These are phyloP conservation scores for Fraxinus paxiana DNA, from an alignment of 305 asterid species.

Conservation along the genomic window DNA sequence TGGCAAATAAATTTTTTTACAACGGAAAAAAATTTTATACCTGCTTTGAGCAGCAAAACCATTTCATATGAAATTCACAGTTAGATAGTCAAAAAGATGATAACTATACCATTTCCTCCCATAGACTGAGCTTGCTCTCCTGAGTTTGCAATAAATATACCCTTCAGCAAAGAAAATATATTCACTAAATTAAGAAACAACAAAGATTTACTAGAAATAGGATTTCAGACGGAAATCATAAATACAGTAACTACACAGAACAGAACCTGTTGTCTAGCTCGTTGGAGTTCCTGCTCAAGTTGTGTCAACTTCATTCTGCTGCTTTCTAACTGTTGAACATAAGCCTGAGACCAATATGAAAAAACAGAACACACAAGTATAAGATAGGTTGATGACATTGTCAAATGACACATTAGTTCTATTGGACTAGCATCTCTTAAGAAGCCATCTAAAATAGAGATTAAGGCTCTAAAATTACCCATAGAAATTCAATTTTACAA, in stretches of 20 bases:
- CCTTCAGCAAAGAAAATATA: conserved; percentile 48
- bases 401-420: conserved; percentile 7
- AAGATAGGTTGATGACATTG: not conserved
- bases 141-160: conserved; percentile 88
- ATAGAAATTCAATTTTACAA: not conserved
- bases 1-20: not conserved
- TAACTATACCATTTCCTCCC: conserved; percentile 49
- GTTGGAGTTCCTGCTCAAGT: conserved; percentile 92
- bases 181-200: conserved; percentile 23
- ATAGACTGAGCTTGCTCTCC: conserved; percentile 76
- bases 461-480: not conserved
- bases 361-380: conserved; percentile 1
- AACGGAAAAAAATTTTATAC: not conserved
- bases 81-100: conserved; percentile 21
- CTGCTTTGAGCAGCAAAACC: not conserved
- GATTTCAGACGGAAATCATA: not conserved
- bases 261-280: conserved; percentile 87
- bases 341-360: conserved; percentile 51
- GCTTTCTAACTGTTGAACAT: conserved; percentile 88
- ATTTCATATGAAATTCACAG: conserved; percentile 3
- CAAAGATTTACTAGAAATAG: conserved; percentile 10
- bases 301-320: conserved; percentile 93
- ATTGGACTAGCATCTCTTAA: not conserved
- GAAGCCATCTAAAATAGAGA: not conserved
- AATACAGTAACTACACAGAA: not conserved